Base-by-base conservation (phyloP, 768 basidiomycete species). In the Mycena maculata region DNA sequence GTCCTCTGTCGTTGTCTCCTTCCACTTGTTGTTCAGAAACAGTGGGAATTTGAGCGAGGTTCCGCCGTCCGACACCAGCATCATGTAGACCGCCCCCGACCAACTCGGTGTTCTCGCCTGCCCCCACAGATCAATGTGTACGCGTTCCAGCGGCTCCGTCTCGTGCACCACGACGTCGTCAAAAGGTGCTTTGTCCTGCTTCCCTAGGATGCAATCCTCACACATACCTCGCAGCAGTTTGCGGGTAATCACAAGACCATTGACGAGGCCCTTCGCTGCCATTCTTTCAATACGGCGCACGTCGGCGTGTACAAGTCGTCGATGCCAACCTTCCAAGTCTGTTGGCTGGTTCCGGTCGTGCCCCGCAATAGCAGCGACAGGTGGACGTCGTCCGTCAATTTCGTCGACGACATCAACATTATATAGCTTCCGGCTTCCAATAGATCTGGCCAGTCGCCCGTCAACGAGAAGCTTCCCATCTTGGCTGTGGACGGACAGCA, bases 171-270 rank as follows among this genome's bases (percentile, higher is more conserved):
- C 61, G 4, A 39, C 63, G 9, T 67, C 70, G 36, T 78, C 73
- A 38, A 73, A 79, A 20, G 74, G 77, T 7, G 68, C 42, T 0
- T 27, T 5, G 0, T 65, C 59, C 13, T 76, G 74, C 53, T 79
- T 79, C 9, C 76, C 75, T 36, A 72, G 73, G 0, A 77, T 68
- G 60, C 79, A 79, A n/a, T n/a, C n/a, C n/a, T n/a, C n/a, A n/a
- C n/a, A n/a, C n/a, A n/a, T n/a, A n/a, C n/a, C n/a, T n/a, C 52
- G 39, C 13, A 65, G 11, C 3, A 63, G 36, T 3, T n/a, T 23
- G 2, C 63, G 53, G 3, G 30, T 60, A n/a, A 77, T 60, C 1
- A 67, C 36, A 4, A 80, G 42, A 0, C 76, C 75, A 16, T 73
- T 63, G 1, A 78, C 75, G 1, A 76, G 44, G 0, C 54, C 53